Base-by-base conservation (phyloP, 306 rosid species). In the Sesbania bispinosa region DNA sequence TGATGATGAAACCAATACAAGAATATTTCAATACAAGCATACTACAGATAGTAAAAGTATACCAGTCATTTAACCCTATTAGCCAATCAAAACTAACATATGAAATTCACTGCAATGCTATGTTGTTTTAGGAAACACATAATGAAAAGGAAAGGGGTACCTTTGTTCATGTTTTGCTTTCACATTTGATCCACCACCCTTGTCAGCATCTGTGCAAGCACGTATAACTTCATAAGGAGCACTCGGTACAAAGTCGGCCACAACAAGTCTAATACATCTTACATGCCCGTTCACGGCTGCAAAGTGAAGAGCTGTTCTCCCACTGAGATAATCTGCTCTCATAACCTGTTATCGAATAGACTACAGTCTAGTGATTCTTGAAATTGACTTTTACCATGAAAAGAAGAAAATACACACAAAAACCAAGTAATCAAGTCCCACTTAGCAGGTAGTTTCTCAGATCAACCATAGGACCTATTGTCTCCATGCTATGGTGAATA, bases 251-350 rank as follows among this genome's bases (percentile, higher is more conserved):
- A 91, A 87, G 78, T 94, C 97, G 10, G 97, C 92, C 72, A 89
- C 93, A 10, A 86, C 85, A 23, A 94, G 97, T 74, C 97, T 91
- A 48, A 94, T 83, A 63, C 97, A 91, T 83, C 97, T 87, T 32
- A 81, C 89, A 71, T 90, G 97, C 23, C 99, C 97, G 77, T 84
- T 87, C 39, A 83, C 86, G 21, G 99, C 93, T 30, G 97, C 99
- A 85, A 94, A 94, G 84, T 91, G 99, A 79, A 94, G 96, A 21
- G 97, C 96, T 15, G 96, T 89, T 74, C 91, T 84, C 67, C 96
- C 96, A 71, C 91, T 89, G 19, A 91, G 97, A 77, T 94, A 94
- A 86, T 91, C 99, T 53, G 88, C 97, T 81, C 93, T 91, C 39
- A 82, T 61, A 73, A 89, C 99, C 99, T 94, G 81, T 41, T 23